Conservation (phyloP, 805 yeast species). For the Saturnispora quitensis region DNA sequence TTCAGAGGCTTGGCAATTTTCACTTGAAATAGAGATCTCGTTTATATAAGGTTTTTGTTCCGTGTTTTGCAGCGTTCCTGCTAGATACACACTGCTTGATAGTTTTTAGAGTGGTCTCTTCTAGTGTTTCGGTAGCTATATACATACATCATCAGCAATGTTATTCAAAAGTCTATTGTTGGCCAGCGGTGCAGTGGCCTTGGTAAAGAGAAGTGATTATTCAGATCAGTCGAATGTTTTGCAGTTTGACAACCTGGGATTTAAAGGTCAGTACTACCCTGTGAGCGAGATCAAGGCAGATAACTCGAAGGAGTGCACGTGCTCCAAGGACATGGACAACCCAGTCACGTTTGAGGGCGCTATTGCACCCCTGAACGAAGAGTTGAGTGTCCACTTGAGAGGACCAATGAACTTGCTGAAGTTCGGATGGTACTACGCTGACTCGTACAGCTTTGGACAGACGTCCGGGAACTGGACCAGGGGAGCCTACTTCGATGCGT, state of each 20-base stretch:
- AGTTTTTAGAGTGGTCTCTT: neutral
- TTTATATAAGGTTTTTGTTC: neutral
- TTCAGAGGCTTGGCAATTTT: neutral
- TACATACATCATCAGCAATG: neutral
- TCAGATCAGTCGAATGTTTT: constrained; percentile 32
- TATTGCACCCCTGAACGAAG: constrained; percentile 59
- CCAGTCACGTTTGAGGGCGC: constrained; percentile 40
- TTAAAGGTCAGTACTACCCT: constrained; percentile 40
- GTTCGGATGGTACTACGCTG: constrained; percentile 53
- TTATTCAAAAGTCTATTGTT: neutral
- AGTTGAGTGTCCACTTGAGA: constrained; percentile 67
- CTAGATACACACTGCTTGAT: neutral
- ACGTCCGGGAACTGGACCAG: constrained; percentile 47
- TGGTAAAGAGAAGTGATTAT: constrained; percentile 2
- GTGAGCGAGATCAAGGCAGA: constrained; percentile 37
- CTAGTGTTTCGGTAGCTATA: neutral
- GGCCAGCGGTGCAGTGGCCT: neutral
- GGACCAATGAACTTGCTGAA: constrained; percentile 58
- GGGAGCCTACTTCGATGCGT: constrained; percentile 48
- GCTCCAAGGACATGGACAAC: constrained; percentile 31
- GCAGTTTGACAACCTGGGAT: constrained; percentile 49
- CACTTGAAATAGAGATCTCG: neutral
- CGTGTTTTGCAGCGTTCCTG: neutral
- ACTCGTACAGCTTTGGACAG: constrained; percentile 30
- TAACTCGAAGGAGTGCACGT: constrained; percentile 37